Evolutionary conservation across 345 rosid species (phyloP), one percentile per base, ranked within the genome.

Genomic region (Hypericum perforatum): DNA sequence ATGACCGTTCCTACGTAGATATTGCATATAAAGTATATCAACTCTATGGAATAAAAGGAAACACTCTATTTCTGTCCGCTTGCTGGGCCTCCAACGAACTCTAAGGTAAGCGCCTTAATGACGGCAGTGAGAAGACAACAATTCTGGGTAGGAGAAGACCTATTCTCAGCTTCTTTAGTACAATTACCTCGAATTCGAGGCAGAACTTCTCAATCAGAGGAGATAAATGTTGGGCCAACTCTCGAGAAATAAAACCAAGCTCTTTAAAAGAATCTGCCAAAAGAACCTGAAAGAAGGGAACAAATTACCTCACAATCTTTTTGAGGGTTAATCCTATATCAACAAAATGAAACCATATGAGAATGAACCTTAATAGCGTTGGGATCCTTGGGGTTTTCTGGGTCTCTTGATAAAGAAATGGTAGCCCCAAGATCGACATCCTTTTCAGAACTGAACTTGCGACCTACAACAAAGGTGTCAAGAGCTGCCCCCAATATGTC

Each of bases 161-260:
- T 12, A 12, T 13, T 13, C 9, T 11, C 14, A 16, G 16, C 6
- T 7, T 61, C 15, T 39, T 22, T 22, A 22, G 4, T 22, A 22
- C 32, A 22, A 32, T 59, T 66, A 87, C 98, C 96, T 87, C 84
- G 64, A 91, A 82, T 37, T 50, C 65, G 57, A 78, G 64, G 60
- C 62, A 49, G 64, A 68, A 71, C 63, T 70, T 72, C 45, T 82
- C 86, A 52, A 91, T 70, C 39, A 91, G 62, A 39, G 92, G 94
- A 51, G 95, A 78, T 51, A 91, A 67, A 68, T 69, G 73, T 54
- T 72, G 80, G 41, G 94, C 85, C 57, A 87, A 62, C 46, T 80
- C 86, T 72, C 78, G 79, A 38, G 98, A 90, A 41, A 91, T 68
- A 76, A 79, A 87, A 57, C 98, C 98, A 56, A 87, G 86, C 69